A percentile compares a stretch with the other conserved stretches of the same genome.
These are phyloP conservation scores for Phalaenopsis aphrodite DNA, from an alignment of 106 monocot genomes.

Conservation along the genomic window DNA sequence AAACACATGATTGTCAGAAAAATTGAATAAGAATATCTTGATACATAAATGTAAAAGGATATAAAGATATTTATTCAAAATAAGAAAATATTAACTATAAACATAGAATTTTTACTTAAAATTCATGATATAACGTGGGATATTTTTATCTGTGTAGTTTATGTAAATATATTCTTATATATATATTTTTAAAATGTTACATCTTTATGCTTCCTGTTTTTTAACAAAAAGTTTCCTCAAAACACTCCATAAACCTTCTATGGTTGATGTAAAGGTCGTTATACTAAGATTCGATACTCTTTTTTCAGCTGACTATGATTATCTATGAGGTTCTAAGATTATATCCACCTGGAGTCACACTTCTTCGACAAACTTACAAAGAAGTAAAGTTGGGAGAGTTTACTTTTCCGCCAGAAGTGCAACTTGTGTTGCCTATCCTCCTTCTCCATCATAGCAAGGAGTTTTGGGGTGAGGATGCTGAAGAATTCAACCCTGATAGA, in stretches of 20 bases:
- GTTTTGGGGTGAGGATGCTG: slow-evolving; percentile 21
- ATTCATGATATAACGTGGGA: neutral
- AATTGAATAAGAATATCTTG: too few species aligned
- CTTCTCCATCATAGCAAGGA: slow-evolving; percentile 11
- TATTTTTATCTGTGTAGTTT: neutral
- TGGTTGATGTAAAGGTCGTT: neutral
- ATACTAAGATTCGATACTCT: neutral
- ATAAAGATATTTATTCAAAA: too few species aligned
- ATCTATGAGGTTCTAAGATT: slow-evolving; percentile 13
- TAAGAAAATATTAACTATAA: too few species aligned
- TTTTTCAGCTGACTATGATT: slow-evolving; percentile 18
- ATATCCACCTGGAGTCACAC: neutral
- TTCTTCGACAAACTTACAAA: slow-evolving; percentile 9
- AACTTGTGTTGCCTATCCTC: slow-evolving; percentile 7
- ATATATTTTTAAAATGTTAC: too few species aligned
- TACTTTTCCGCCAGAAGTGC: slow-evolving; percentile 9
- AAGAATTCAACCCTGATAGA: slow-evolving; percentile 28
- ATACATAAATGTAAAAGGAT: too few species aligned
- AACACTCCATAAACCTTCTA: neutral
- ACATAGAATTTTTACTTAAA: neutral
- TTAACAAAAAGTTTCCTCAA: neutral
- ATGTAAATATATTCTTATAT: too few species aligned
- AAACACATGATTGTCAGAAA: too few species aligned
- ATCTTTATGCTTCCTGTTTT: neutral
- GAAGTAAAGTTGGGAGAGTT: slow-evolving; percentile 14